Evolutionary conservation across 2,329 filamentous ascomycete genomes (phyloP).

Genomic region (Penicillium corylophilum): DNA sequence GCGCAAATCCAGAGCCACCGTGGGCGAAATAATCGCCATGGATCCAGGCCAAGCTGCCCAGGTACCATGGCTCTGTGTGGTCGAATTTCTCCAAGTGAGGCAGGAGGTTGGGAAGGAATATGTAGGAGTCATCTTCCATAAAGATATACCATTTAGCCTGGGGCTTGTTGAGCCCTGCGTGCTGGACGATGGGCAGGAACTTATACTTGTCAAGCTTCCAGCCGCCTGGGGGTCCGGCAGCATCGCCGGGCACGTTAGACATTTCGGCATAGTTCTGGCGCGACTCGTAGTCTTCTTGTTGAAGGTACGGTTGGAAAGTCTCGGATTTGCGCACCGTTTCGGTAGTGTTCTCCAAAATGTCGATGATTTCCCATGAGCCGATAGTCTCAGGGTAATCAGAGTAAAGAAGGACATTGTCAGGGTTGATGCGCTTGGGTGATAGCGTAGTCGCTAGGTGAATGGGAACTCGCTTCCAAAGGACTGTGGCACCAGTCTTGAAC

Average conservation of each 20-base stretch:
- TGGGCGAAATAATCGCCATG: conserved; percentile 52
- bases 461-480: conserved; percentile 27
- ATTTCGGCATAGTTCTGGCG: conserved; percentile 26
- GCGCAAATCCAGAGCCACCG: conserved; percentile 53
- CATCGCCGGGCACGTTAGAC: conserved; percentile 19
- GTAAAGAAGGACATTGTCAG: conserved; percentile 25
- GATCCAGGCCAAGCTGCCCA: conserved; percentile 52
- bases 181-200: conserved; percentile 59
- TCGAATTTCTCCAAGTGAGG: conserved; percentile 50
- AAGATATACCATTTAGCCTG: conserved; percentile 61
- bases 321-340: conserved; percentile 14
- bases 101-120: conserved; percentile 45
- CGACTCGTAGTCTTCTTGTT: conserved; percentile 23
- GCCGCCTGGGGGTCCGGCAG: conserved; percentile 28
- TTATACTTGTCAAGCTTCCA: conserved; percentile 64
- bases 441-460: conserved; percentile 28
- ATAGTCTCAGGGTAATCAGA: conserved; percentile 27
- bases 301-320: conserved; percentile 18
- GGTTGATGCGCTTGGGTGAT: conserved; percentile 21
- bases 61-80: conserved; percentile 47
- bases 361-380: conserved; percentile 21
- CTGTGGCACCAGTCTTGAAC: conserved; percentile 28
- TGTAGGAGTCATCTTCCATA: conserved; percentile 59
- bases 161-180: conserved; percentile 51
- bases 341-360: conserved; percentile 25